Conservation (phyloP, 805 yeast genomes). For the Kodamaea nitidulidarum region DNA sequence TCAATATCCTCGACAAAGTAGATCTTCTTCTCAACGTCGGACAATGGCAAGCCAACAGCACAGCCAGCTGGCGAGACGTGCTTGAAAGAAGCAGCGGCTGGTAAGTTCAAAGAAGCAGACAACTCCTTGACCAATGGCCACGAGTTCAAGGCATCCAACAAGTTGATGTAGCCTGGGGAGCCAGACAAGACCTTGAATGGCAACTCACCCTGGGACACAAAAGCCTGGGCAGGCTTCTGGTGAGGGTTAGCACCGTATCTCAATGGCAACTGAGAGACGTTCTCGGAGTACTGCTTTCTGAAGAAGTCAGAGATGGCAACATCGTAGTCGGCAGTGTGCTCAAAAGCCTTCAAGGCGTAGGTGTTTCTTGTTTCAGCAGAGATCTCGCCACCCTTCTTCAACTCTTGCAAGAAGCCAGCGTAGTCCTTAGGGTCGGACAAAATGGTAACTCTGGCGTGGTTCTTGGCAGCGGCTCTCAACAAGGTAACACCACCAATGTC, state of each 20-base stretch:
- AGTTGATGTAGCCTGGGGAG: slow-evolving; percentile 95
- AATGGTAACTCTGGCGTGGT: slow-evolving; percentile 93
- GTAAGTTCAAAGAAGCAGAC: slow-evolving; percentile 87
- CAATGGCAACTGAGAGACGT: slow-evolving; percentile 81
- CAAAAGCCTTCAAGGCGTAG: slow-evolving; percentile 94
- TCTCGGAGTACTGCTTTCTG: slow-evolving; percentile 94
- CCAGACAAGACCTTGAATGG: slow-evolving; percentile 94
- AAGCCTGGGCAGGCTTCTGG: slow-evolving; percentile 99
- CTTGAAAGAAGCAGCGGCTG: slow-evolving; percentile 98
- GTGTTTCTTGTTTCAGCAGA: slow-evolving; percentile 70
- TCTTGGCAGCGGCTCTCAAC: slow-evolving; percentile 97
- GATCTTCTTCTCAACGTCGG: slow-evolving; percentile 88
- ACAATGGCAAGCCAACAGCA: slow-evolving; percentile 92
- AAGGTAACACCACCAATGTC: slow-evolving; percentile 97
- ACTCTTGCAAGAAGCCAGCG: slow-evolving; percentile 79
- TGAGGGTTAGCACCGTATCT: slow-evolving; percentile 99
- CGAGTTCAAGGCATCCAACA: slow-evolving; percentile 93
- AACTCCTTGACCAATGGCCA: slow-evolving; percentile 99
- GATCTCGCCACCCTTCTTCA: slow-evolving; percentile 71
- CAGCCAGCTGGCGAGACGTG: slow-evolving; percentile 99
- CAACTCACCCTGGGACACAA: slow-evolving; percentile 75
- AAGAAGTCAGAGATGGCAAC: slow-evolving; percentile 93
- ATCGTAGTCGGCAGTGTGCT: slow-evolving; percentile 97
- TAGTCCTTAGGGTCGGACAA: slow-evolving; percentile 94
- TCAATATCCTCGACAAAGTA: slow-evolving; percentile 94